Percentiles rank a stretch among this genome's conserved stretches.
Conservation (phyloP, 2,329 filamentous ascomycete species). For the Seiridium unicorne region DNA sequence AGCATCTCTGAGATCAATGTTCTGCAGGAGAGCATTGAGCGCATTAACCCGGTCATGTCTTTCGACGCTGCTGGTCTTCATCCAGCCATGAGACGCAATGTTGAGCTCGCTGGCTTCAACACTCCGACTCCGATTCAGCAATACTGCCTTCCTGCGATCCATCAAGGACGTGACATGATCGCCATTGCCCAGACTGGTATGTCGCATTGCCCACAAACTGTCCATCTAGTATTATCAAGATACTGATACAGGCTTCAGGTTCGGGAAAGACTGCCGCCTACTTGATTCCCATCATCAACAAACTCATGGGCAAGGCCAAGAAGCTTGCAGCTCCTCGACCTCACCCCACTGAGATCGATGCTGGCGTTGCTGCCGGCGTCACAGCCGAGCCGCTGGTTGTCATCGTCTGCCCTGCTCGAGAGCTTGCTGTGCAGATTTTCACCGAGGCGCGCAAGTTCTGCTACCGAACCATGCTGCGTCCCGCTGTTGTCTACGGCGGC, state of each 20-base stretch:
- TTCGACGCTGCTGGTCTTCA: slow-evolving; percentile 83
- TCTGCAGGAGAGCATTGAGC: slow-evolving; percentile 52
- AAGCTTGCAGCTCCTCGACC: slow-evolving; percentile 79
- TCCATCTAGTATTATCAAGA: slow-evolving; percentile 4
- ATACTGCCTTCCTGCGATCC: slow-evolving; percentile 78
- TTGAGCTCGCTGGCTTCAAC: slow-evolving; percentile 68
- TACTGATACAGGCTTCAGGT: slow-evolving; percentile 48
- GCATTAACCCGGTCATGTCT: slow-evolving; percentile 47
- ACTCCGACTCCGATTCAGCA: slow-evolving; percentile 83
- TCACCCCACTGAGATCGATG: slow-evolving; percentile 54
- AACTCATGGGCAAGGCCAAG: slow-evolving; percentile 93
- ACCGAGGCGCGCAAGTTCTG: slow-evolving; percentile 90
- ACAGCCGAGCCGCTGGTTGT: slow-evolving; percentile 86
- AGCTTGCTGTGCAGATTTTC: slow-evolving; percentile 92
- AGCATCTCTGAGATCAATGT: slow-evolving; percentile 57
- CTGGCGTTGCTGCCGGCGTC: slow-evolving; percentile 44
- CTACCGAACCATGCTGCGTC: slow-evolving; percentile 92
- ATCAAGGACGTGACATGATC: slow-evolving; percentile 77
- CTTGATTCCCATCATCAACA: slow-evolving; percentile 82
- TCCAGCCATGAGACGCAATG: slow-evolving; percentile 77
- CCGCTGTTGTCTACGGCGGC: slow-evolving; percentile 87
- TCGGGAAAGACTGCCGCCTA: slow-evolving; percentile 97
- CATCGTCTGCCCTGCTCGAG: slow-evolving; percentile 81
- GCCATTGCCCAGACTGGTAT: slow-evolving; percentile 89
- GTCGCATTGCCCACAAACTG: slow-evolving; percentile 20